Base-by-base conservation (phyloP, 2,329 filamentous ascomycete genomes). In the Coniochaeta sp. region DNA sequence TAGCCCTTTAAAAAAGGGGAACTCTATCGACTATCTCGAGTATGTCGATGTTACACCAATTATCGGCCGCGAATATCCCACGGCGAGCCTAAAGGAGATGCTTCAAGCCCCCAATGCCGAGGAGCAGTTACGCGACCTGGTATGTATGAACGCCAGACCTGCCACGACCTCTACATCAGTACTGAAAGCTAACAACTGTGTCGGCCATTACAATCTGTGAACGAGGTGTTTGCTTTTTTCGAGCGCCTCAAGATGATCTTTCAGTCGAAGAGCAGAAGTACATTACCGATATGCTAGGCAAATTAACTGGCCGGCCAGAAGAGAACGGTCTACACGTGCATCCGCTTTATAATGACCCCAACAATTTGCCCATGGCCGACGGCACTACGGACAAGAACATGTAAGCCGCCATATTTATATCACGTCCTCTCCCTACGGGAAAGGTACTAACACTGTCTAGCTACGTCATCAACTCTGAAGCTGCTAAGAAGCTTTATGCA, bases 381-480 rank as follows among this genome's bases (percentile, higher is more conserved):
- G 72, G 73, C 4, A 71, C 69, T 22, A 72, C 67, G 3, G 73
- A 74, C 60, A 68, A 68, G 54, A 65, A 74, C 59, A 74, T 74
- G 72, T 72, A 65, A 30, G 70, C 62, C 44, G 12, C 17, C 30
- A 32, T 16, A 28, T 62, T 3, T 52, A 4, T 16, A 19, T 16
- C 44, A 50, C 17, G 7, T 3, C 19, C 6, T 50, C 19, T 4
- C 7, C 36, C 12, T 50, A 7, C 2, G 6, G 12, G 22, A 28
- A 44, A 4, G 8, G 7, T n/a, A 22, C 22, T 50, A 16, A 50
- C 44, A 50, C 19, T 26, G 12, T 26, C 3, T 55, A 74, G 72
- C 59, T 74, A 74, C 55, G 72, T 74, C 24, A 73, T 73, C 61
- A 73, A 72, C 59, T 70, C 69, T 14, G 69, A 72, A 54, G 70